A percentile compares a stretch with the other conserved stretches of the same genome.
Evolutionary conservation across 106 monocot species (phyloP).

Genomic region (Allium cepa): DNA sequence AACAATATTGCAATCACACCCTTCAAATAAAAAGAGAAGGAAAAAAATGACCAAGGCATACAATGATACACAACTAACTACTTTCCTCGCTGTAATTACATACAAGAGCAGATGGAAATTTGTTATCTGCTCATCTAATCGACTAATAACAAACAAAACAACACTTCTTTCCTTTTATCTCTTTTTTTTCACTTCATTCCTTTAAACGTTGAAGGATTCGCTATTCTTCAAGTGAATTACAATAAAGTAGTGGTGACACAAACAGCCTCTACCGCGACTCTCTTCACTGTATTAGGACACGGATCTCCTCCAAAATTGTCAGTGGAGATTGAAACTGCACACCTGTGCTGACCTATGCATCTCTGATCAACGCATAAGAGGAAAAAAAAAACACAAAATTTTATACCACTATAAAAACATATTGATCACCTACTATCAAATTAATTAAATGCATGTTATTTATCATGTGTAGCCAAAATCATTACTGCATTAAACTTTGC

Average conservation of each 20-base stretch:
- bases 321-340: conserved; percentile 55
- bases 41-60: neutral
- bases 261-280: conserved; percentile 78
- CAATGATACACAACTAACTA: neutral
- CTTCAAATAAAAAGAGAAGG: neutral
- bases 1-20: conserved; percentile 1
- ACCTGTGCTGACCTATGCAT: conserved; percentile 71
- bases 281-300: conserved; percentile 83
- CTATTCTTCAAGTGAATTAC: neutral
- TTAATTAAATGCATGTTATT: neutral
- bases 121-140: conserved; percentile 1
- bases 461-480: no score
- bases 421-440: neutral
- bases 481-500: no score
- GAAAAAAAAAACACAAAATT: no score
- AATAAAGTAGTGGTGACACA: conserved; percentile 22
- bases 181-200: conserved; percentile 5
- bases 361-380: conserved; percentile 31
- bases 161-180: neutral
- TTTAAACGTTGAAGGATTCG: neutral
- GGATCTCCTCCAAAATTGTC: conserved; percentile 87
- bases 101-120: conserved; percentile 3
- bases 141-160: neutral
- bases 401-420: neutral
- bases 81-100: neutral